Base-by-base conservation (phyloP, 495 filamentous ascomycete species). In the Lophiostoma macrostomum region DNA sequence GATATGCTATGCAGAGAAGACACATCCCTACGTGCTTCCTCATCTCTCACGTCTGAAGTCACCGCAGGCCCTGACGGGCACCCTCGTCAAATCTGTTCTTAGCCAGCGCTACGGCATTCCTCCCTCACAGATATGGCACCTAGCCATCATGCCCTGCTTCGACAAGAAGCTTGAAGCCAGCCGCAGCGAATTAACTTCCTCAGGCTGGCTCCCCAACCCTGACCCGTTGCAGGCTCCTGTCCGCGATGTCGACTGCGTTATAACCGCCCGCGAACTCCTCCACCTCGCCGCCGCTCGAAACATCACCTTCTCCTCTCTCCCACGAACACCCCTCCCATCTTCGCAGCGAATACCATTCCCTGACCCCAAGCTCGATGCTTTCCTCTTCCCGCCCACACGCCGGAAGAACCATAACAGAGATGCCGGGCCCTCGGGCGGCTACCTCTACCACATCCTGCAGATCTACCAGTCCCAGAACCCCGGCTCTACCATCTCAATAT, bases 1-100 rank as follows among this genome's bases (percentile, higher is more conserved):
- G 89, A 91, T 98, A 27, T 98, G 93, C 71, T 97, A 98, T 67
- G 90, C 91, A 39, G 93, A 98, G 63, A 96, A 97, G 71, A 95
- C 89, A 25, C 91, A 98, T 65, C 89, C 93, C 0, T 83, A 94
- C 60, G 81, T 96, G 34, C 77, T 98, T 35, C 90, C 91, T 5
- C 90, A 98, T 67, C 76, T 98, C 24, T 96, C 90, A 31, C 80
- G 80, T 12, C 75, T 97, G 27, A 97, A 97, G 68, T 95, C 90
- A 0, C 93, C 93, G 3, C 94, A 97, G 70, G 93, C 93, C 3
- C 71, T 97, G 32, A 83, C 86, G 35, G 93, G 94, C 8, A 96
- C 89, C 0, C 77, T 96, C 19, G 66, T 97, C 24, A 98, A 98
- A 62, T 88, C 89, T 0, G 79, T 85, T 7, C 67, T 98, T 16